Evolutionary conservation across 2,329 filamentous ascomycete species (phyloP).

Genomic region (Bipolaris victoriae): DNA sequence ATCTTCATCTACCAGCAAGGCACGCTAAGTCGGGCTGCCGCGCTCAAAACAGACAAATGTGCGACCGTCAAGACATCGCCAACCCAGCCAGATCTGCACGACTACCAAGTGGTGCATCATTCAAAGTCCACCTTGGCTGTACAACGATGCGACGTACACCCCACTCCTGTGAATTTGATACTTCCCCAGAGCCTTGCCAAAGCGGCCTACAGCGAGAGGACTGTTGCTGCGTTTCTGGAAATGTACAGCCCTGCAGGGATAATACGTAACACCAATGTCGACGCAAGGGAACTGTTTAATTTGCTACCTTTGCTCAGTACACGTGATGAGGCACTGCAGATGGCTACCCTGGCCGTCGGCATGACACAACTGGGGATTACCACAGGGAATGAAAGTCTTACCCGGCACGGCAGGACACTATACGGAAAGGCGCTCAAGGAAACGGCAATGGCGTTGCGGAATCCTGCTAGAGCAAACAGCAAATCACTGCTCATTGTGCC

Average conservation of each 20-base stretch:
- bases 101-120: conserved; percentile 5
- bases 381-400: conserved; percentile 22
- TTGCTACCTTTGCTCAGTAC: conserved; percentile 27
- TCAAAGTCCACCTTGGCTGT: not conserved
- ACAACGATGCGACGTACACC: not conserved
- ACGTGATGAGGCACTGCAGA: conserved; percentile 33
- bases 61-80: conserved; percentile 3
- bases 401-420: conserved; percentile 28
- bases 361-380: conserved; percentile 31
- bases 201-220: conserved; percentile 34
- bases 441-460: conserved; percentile 28
- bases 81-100: conserved; percentile 7
- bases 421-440: conserved; percentile 37
- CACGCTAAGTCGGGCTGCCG: not conserved
- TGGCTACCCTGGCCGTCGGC: conserved; percentile 34
- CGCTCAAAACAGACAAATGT: not conserved
- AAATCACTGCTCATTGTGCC: conserved; percentile 38
- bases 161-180: conserved; percentile 4
- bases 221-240: conserved; percentile 29
- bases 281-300: conserved; percentile 21
- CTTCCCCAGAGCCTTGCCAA: conserved; percentile 24
- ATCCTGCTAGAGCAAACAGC: conserved; percentile 19
- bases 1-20: conserved; percentile 60
- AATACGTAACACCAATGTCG: conserved; percentile 7
- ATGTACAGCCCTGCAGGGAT: conserved; percentile 27